phyloP scores from a whole-genome alignment of 2,329 filamentous ascomycete species.

The Pseudocercospora crystallina region DNA sequence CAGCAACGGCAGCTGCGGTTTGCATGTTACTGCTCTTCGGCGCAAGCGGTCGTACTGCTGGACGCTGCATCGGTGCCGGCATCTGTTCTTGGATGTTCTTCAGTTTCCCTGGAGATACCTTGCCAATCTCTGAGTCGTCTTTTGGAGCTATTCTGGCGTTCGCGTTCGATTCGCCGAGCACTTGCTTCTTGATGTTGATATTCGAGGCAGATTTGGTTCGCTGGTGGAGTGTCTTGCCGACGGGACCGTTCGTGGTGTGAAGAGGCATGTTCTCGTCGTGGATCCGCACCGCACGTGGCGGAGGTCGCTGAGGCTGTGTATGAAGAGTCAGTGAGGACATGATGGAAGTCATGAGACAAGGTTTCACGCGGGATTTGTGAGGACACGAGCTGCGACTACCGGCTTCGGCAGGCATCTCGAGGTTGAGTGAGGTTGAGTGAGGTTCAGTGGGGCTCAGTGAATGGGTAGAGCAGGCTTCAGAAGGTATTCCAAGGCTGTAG shows the following conservation, averaged over 20 bases:
- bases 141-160: conserved; percentile 41
- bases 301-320: conserved; percentile 66
- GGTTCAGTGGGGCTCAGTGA: too few relatives aligned
- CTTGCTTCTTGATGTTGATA: conserved; percentile 38
- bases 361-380: too few relatives aligned
- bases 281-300: conserved; percentile 54
- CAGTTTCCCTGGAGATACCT: conserved; percentile 42
- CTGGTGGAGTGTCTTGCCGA: conserved; percentile 68
- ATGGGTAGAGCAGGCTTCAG: too few relatives aligned
- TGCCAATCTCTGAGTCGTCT: conserved; percentile 58
- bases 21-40: conserved; percentile 27
- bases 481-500: too few relatives aligned
- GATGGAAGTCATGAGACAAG: too few relatives aligned
- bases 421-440: too few relatives aligned
- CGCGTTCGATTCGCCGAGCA: conserved; percentile 34
- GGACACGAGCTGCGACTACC: too few relatives aligned
- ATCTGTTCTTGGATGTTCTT: conserved; percentile 41
- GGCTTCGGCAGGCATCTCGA: too few relatives aligned
- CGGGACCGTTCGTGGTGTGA: conserved; percentile 42
- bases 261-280: conserved; percentile 68
- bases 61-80: conserved; percentile 50
- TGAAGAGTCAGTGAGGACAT: conserved; percentile 27
- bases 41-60: conserved; percentile 60
- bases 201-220: conserved; percentile 68
- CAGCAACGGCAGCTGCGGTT: conserved; percentile 16